A percentile compares a stretch with the other conserved stretches of the same genome.
phyloP scores from a whole-genome alignment of 208 protist species.

The Crithidia sp. region DNA sequence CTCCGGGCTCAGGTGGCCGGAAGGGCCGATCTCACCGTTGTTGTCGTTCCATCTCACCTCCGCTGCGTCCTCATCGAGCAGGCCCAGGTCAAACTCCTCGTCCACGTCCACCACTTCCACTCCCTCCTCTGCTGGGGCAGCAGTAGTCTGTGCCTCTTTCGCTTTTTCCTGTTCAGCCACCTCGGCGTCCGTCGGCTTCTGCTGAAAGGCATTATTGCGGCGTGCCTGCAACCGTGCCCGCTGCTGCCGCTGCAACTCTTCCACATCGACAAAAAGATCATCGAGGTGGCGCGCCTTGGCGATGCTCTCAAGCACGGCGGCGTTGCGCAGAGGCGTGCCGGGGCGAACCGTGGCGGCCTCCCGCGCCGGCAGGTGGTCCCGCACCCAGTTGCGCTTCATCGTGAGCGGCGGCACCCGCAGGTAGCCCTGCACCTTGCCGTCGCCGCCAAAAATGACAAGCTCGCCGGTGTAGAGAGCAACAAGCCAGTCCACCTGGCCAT shows the following conservation, averaged over 20 bases:
- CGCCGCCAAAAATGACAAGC: conserved; percentile 76
- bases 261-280: conserved; percentile 26
- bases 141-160: not conserved
- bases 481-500: conserved; percentile 86
- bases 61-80: not conserved
- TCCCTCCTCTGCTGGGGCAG: conserved; percentile 18
- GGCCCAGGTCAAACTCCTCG: conserved; percentile 16
- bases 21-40: conserved; percentile 37
- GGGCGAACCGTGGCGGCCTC: conserved; percentile 26
- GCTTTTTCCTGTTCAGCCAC: not conserved
- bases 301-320: conserved; percentile 35
- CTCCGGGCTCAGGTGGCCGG: conserved; percentile 67
- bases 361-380: conserved; percentile 17
- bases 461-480: conserved; percentile 87
- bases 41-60: conserved; percentile 5
- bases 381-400: conserved; percentile 84
- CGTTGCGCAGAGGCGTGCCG: conserved; percentile 19
- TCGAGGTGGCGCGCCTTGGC: conserved; percentile 32
- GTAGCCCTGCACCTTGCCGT: conserved; percentile 58
- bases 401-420: conserved; percentile 78
- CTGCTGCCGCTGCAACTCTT: conserved; percentile 6
- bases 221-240: not conserved
- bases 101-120: conserved; percentile 27
- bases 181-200: not conserved
- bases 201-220: not conserved